Evolutionary conservation across 1,284 basidiomycete genomes (phyloP).

Genomic region (Ustilago sp.): DNA sequence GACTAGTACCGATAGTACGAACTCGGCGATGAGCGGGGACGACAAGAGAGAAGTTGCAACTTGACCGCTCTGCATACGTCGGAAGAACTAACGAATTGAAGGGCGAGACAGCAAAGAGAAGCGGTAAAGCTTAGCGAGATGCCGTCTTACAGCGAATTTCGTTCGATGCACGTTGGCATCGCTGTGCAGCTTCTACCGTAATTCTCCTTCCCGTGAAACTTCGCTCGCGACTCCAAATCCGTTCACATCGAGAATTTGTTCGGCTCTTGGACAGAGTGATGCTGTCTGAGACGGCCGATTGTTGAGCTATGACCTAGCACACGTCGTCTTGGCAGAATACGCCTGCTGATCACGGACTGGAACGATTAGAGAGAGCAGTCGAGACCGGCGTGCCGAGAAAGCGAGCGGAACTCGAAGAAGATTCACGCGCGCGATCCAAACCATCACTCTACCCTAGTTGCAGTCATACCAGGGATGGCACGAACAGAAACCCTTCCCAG

Average conservation of each 20-base stretch:
- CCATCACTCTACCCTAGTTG: background rate
- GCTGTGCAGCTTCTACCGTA: slow-evolving; percentile 5
- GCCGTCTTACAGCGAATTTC: slow-evolving; percentile 6
- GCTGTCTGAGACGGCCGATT: no score
- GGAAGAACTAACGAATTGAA: background rate
- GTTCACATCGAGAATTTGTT: background rate
- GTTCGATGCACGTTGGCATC: slow-evolving; percentile 15
- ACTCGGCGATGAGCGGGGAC: background rate
- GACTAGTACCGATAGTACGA: background rate
- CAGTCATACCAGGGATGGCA: background rate
- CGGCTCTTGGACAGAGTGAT: no score
- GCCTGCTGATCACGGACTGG: background rate
- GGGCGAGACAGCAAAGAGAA: background rate
- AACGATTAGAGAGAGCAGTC: background rate
- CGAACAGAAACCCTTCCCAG: background rate
- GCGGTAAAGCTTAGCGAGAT: background rate
- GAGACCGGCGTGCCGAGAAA: background rate
- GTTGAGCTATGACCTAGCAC: no score
- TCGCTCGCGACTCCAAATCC: background rate
- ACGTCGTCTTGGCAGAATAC: no score
- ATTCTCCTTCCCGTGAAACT: slow-evolving; percentile 4
- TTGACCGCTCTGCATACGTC: background rate
- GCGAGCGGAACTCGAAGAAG: slow-evolving; percentile 3
- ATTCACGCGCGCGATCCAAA: slow-evolving; percentile 15
- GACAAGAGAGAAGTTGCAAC: background rate